These are phyloP conservation scores for Sclerotinia nivalis DNA, from an alignment of 2,329 filamentous ascomycete species.

Conservation along the genomic window DNA sequence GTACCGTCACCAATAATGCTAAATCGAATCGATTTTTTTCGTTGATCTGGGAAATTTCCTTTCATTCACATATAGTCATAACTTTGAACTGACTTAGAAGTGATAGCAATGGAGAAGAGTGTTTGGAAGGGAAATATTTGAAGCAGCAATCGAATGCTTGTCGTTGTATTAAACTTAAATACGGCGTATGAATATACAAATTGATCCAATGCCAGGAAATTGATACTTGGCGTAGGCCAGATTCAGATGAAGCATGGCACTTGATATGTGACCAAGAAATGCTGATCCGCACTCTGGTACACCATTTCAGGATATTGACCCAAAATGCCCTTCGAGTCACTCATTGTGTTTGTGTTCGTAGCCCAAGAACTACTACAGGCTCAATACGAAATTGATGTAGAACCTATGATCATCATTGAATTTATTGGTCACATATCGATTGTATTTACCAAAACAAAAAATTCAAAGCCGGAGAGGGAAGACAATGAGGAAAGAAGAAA, in stretches of 20 bases:
- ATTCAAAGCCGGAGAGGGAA: no score
- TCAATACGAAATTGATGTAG: neutral
- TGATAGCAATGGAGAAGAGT: neutral
- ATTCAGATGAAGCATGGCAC: neutral
- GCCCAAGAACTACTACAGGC: neutral
- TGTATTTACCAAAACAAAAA: neutral
- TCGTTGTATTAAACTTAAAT: neutral
- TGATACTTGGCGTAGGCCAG: slow-evolving; percentile 1
- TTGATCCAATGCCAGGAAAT: neutral
- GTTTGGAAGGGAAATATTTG: neutral
- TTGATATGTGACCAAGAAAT: neutral
- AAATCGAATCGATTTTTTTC: neutral
- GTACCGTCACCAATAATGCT: slow-evolving; percentile 10
- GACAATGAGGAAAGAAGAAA: no score
- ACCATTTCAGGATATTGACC: neutral
- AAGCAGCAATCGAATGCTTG: neutral
- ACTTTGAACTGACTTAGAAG: neutral
- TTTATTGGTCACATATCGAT: neutral
- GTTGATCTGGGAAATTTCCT: neutral
- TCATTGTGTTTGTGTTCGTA: neutral
- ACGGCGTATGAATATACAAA: neutral
- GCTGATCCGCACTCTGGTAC: neutral
- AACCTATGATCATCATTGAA: neutral
- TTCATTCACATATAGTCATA: slow-evolving; percentile 11
- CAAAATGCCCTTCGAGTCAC: no score